Evolutionary conservation across 345 rosid species (phyloP).

Genomic region (Eucalyptus caleyi): DNA sequence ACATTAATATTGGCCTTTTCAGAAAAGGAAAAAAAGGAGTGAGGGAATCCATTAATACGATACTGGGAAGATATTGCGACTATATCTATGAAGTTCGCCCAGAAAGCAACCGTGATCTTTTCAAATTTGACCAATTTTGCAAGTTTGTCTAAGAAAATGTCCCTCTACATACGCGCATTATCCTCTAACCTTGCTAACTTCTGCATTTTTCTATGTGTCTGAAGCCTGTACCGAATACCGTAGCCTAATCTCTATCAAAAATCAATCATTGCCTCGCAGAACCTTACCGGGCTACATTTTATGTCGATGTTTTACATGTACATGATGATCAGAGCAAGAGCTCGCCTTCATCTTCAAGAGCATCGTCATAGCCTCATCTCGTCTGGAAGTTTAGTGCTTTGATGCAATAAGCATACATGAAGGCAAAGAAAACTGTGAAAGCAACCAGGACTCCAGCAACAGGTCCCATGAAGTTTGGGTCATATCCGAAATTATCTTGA

Average conservation of each 20-base stretch:
- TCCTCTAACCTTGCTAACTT: not conserved
- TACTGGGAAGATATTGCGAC: not conserved
- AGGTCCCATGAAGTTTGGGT: slow-evolving; percentile 51
- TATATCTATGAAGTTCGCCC: not conserved
- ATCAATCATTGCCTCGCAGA: not conserved
- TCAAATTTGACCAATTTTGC: not conserved
- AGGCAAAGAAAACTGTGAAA: slow-evolving; percentile 54
- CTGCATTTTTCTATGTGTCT: not conserved
- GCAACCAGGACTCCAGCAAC: slow-evolving; percentile 51
- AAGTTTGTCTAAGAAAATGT: not conserved
- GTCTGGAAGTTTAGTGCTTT: slow-evolving; percentile 68
- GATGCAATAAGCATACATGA: slow-evolving; percentile 61
- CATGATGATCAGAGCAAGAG: not conserved
- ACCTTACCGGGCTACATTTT: not conserved
- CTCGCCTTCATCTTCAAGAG: not conserved
- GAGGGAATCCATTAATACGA: not conserved
- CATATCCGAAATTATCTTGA: slow-evolving; percentile 31
- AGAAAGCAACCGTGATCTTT: not conserved
- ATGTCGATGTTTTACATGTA: not conserved
- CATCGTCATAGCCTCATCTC: slow-evolving; percentile 15
- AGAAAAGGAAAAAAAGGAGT: not conserved
- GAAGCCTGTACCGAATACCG: not conserved
- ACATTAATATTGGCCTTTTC: not conserved
- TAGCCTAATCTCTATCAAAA: not conserved
- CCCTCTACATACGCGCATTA: not conserved